Conservation (phyloP, 2,329 filamentous ascomycete species). For the Fonsecaea monophora region DNA sequence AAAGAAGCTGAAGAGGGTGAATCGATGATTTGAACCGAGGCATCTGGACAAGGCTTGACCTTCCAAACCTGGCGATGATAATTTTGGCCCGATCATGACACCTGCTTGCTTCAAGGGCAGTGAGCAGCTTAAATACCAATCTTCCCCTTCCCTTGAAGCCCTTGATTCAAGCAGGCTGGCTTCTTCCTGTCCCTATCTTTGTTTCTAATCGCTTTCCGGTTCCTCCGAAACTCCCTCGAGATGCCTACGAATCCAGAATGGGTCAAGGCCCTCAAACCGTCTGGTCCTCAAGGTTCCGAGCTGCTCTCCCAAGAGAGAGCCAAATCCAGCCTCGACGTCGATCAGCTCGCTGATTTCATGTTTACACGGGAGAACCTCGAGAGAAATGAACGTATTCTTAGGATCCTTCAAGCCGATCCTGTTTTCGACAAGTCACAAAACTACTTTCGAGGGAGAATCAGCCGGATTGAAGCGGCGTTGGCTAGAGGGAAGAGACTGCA, state of each 20-base stretch:
- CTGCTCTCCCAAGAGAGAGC: slow-evolving; percentile 72
- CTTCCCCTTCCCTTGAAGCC: background rate
- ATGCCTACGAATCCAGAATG: slow-evolving; percentile 61
- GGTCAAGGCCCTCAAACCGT: slow-evolving; percentile 71
- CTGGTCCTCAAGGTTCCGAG: slow-evolving; percentile 71
- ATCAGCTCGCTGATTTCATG: slow-evolving; percentile 71
- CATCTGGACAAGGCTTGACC: slow-evolving; percentile 6
- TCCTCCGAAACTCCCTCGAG: slow-evolving; percentile 4
- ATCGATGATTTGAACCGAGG: background rate
- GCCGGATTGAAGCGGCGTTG: slow-evolving; percentile 72
- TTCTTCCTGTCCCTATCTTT: background rate
- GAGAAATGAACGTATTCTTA: slow-evolving; percentile 65
- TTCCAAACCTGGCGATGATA: background rate
- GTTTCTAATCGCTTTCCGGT: background rate
- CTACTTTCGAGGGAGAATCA: slow-evolving; percentile 73
- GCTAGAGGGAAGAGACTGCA: slow-evolving; percentile 73
- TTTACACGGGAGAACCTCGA: slow-evolving; percentile 71
- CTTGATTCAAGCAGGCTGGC: background rate
- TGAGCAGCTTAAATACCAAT: slow-evolving; percentile 8
- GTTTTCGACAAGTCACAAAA: slow-evolving; percentile 81
- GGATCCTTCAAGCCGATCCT: slow-evolving; percentile 69
- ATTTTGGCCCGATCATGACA: slow-evolving; percentile 11
- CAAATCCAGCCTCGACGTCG: slow-evolving; percentile 70
- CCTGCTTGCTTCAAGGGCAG: background rate
- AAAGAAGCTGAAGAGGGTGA: background rate